These are phyloP conservation scores for Gliomastix tumulicola DNA, from an alignment of 2,329 filamentous ascomycete genomes.

Conservation along the genomic window DNA sequence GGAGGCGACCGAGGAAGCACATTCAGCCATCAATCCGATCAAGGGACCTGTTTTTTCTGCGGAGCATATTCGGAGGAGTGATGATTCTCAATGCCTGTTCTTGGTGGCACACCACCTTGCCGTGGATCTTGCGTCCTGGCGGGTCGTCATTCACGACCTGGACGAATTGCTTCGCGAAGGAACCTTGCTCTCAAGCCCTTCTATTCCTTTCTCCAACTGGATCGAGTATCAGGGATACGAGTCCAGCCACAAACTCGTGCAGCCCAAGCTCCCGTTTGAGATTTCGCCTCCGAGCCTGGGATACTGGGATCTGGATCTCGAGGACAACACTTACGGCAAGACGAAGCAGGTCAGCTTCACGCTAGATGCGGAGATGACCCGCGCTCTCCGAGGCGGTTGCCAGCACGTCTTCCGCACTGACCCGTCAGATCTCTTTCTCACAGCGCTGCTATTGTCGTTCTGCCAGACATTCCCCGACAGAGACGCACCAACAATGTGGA, in stretches of 20 bases:
- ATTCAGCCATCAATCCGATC: conserved; percentile 38
- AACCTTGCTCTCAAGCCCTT: conserved; percentile 32
- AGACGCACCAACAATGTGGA: conserved; percentile 43
- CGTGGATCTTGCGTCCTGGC: conserved; percentile 44
- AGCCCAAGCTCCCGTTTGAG: conserved; percentile 28
- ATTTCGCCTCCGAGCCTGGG: conserved; percentile 28
- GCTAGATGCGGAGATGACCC: conserved; percentile 31
- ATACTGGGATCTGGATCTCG: conserved; percentile 39
- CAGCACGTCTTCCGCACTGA: conserved; percentile 43
- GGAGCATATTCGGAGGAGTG: conserved; percentile 36
- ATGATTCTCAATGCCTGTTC: conserved; percentile 39
- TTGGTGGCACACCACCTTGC: conserved; percentile 44
- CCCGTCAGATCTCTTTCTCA: conserved; percentile 44
- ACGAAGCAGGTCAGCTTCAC: conserved; percentile 32
- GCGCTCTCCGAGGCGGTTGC: conserved; percentile 32
- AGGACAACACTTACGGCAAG: conserved; percentile 37
- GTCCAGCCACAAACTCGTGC: conserved; percentile 17
- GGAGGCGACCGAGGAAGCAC: conserved; percentile 29
- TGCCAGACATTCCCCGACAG: conserved; percentile 47
- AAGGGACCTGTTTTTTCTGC: conserved; percentile 42
- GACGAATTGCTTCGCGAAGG: conserved; percentile 40
- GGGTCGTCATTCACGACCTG: conserved; percentile 39
- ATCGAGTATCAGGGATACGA: conserved; percentile 35
- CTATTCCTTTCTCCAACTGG: conserved; percentile 43
- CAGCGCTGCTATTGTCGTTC: conserved; percentile 49